Base-by-base conservation (phyloP, 306 rosid genomes). In the Comarum palustre region DNA sequence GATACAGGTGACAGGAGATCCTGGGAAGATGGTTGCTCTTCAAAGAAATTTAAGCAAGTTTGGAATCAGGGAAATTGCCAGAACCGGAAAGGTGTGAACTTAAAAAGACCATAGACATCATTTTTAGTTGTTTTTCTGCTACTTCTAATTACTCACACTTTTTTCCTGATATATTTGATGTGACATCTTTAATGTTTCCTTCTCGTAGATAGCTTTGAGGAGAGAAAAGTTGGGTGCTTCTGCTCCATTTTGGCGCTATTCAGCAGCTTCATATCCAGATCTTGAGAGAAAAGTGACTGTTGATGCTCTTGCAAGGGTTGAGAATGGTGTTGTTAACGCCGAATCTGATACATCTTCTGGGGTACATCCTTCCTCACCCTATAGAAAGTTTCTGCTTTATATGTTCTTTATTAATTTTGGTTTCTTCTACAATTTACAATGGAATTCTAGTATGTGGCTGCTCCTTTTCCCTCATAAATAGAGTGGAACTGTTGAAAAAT, bases 261-360 rank as follows among this genome's bases (percentile, higher is more conserved):
- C 97, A 72, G 96, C 97, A 77, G 91, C 96, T 80, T 91, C 97
- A 3, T 91, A 91, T 87, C 94, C 97, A 0, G 97, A 91, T 81
- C 97, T 87, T 80, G 93, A 86, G 81, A 71, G 75, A 63, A 75
- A 68, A 75, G 66, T 82, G 76, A 69, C 87, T 52, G 62, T 78
- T 70, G 77, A 78, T 83, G 84, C 88, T 61, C 93, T 85, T 73
- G 85, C 80, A 38, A 78, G 73, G 76, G 73, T 24, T 27, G 86
- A 64, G 73, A 71, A 71, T 8, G 63, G 75, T 72, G 69, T 82
- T 19, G 41, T 74, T 69, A 61, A 70, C 55, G 62, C 74, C 1
- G 78, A 77, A 77, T 73, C 24, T 72, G 89, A 89, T 68, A 48
- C 25, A 14, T 78, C 90, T 73, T 75, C 66, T 13, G 88, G 85